Evolutionary conservation across 2,329 filamentous ascomycete genomes (phyloP), one percentile per base, ranked within the genome.

Genomic region (Didymella lethalis): DNA sequence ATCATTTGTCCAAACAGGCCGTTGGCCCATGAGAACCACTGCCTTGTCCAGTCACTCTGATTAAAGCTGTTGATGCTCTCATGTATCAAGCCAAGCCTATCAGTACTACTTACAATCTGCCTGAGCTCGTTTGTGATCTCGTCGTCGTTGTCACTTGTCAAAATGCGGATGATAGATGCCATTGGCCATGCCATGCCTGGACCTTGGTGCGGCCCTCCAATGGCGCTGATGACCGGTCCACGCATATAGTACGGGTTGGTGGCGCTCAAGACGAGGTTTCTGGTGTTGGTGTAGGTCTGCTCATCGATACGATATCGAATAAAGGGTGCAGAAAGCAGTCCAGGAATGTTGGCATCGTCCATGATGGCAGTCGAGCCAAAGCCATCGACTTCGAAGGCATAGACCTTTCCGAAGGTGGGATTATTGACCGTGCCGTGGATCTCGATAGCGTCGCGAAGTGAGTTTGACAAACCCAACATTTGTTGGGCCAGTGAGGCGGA

Each of bases 331-430:
- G 86, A 85, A 40, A 91, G 81, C 3, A 91, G 81, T 12, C 84
- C 88, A 0, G 89, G 88, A 48, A 91, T 86, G 63, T 91, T 91
- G 31, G 88, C 88, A 58, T 91, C 88, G 67, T 91, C 89, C 88
- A 90, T 90, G 49, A 89, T 80, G 63, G 85, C 88, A 53, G 75
- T 72, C 14, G 70, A 71, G 44, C 77, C 76, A 64, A 78, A 82
- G 23, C 81, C 81, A 59, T 83, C 81, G 26, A 83, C 74, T 63
- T 83, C 81, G 59, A 77, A 83, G 14, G 81, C 80, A 59, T 82
- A 83, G 20, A 83, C 71, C 28, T 74, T 73, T 46, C 79, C 78
- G 40, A 71, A 72, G 2, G 59, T 71, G 1, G 74, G 67, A 20
- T 77, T 74, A 6, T 74, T 64, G 12, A 81, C 73, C 4, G 81